Conservation (phyloP, 208 protist species). For the Trypanosoma caninum region DNA sequence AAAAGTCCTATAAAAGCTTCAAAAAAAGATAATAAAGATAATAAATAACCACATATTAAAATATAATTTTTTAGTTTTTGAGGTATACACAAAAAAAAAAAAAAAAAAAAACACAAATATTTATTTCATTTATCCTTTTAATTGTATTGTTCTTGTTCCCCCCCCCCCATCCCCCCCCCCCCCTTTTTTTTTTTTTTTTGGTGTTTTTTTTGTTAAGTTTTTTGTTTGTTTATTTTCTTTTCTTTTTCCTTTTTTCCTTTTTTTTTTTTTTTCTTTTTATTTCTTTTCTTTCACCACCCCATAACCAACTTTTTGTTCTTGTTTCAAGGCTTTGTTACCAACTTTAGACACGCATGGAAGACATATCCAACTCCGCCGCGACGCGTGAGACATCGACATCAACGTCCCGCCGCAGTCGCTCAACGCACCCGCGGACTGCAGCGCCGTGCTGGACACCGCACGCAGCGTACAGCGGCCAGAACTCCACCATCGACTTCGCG, state of each 20-base stretch:
- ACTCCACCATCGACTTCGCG: slow-evolving; percentile 37
- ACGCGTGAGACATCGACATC: slow-evolving; percentile 51
- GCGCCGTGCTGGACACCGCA: slow-evolving; percentile 14
- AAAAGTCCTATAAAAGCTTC: too few species aligned
- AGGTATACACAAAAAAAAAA: slow-evolving; percentile 13
- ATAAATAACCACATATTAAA: too few species aligned
- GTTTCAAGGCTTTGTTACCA: background rate
- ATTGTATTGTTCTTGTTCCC: background rate
- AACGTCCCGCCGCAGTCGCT: slow-evolving; percentile 40
- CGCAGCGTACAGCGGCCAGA: slow-evolving; percentile 41
- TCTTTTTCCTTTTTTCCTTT: background rate
- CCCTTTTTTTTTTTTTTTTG: background rate
- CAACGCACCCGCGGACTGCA: slow-evolving; percentile 39
- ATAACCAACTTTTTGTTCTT: background rate
- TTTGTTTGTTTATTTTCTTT: slow-evolving; percentile 7
- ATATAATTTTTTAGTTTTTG: too few species aligned
- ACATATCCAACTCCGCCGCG: slow-evolving; percentile 1
- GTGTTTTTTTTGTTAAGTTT: background rate
- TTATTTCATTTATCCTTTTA: background rate
- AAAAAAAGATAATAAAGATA: too few species aligned
- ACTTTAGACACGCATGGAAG: background rate
- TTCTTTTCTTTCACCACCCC: background rate
- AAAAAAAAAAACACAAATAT: slow-evolving; percentile 16
- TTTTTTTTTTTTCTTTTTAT: slow-evolving; percentile 6
- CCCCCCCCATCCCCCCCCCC: too few species aligned